A percentile compares a stretch with the other conserved stretches of the same genome.
Conservation (phyloP, 179 eudicot species). For the Camellia oleifera region DNA sequence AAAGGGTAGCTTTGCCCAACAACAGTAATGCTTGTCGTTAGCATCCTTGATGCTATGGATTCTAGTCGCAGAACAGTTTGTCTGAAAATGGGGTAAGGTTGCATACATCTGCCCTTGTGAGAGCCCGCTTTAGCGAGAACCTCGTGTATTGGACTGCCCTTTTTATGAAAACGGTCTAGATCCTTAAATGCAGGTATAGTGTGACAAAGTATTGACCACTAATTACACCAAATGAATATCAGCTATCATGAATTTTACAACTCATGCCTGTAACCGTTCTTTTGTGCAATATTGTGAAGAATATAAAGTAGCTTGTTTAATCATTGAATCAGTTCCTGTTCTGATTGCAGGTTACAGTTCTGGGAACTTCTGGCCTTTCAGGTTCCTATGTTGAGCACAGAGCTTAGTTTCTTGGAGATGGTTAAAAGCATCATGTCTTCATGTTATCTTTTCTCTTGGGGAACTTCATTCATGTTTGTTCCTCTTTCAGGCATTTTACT, state of each 20-base stretch:
- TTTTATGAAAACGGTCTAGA: neutral
- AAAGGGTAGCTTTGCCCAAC: too few species aligned
- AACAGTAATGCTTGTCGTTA: too few species aligned
- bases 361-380: constrained; percentile 87
- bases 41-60: too few species aligned
- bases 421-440: neutral
- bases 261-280: neutral
- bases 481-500: neutral
- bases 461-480: neutral
- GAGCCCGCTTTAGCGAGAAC: too few species aligned
- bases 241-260: neutral
- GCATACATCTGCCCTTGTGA: too few species aligned
- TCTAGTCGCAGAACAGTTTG: too few species aligned
- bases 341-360: constrained; percentile 67
- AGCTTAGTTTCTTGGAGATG: constrained; percentile 30
- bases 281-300: neutral
- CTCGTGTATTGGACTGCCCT: neutral
- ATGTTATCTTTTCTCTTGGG: neutral
- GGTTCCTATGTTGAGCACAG: constrained; percentile 93
- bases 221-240: too few species aligned
- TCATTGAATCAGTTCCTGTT: constrained; percentile 6
- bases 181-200: neutral
- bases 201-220: neutral
- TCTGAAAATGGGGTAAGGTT: too few species aligned
- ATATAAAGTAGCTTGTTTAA: neutral